phyloP scores from a whole-genome alignment of 305 asterid genomes.

The Fraxinus ornus region DNA sequence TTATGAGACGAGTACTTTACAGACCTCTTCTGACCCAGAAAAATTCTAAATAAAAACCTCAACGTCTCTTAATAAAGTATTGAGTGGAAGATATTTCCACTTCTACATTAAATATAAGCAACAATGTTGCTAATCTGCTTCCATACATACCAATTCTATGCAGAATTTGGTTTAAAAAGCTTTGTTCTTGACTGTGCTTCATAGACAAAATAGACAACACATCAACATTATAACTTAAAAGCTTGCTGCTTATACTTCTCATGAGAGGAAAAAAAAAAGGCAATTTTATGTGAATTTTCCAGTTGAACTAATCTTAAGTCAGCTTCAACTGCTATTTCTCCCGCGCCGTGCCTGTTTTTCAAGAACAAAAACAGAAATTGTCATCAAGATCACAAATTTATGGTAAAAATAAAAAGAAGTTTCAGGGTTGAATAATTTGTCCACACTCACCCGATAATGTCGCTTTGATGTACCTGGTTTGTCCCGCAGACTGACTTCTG shows the following conservation, averaged over 20 bases:
- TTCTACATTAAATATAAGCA: background rate
- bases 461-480: background rate
- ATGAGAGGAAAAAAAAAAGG: background rate
- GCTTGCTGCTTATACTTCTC: background rate
- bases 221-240: background rate
- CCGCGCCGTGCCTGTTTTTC: background rate
- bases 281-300: background rate
- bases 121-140: background rate
- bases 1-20: background rate
- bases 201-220: background rate
- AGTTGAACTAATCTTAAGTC: background rate
- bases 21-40: background rate
- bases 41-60: background rate
- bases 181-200: background rate
- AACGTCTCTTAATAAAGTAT: background rate
- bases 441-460: background rate
- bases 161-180: background rate
- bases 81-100: background rate
- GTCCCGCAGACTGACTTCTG: background rate
- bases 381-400: background rate
- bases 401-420: background rate
- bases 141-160: background rate
- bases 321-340: background rate
- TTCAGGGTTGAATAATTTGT: background rate
- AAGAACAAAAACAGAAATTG: background rate